Conservation (phyloP, 805 yeast genomes). For the Monosporozyma siamensis region DNA sequence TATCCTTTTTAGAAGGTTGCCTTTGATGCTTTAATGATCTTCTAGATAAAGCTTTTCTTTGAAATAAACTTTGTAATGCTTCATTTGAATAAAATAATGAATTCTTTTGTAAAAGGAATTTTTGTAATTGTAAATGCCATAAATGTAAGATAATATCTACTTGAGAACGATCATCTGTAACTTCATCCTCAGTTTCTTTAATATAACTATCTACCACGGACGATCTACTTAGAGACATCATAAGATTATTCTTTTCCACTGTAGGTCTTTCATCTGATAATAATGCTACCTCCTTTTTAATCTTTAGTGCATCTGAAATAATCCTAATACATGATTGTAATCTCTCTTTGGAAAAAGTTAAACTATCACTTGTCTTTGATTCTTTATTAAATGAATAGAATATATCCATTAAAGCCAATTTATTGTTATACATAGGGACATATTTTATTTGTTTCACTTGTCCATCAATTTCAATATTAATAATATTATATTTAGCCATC, state of each 20-base stretch:
- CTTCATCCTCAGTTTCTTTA: constrained; percentile 6
- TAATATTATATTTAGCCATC: constrained; percentile 13
- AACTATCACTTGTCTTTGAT: constrained; percentile 15
- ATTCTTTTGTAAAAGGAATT: constrained; percentile 17
- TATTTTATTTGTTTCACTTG: constrained; percentile 19
- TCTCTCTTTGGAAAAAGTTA: constrained; percentile 15
- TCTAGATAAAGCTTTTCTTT: constrained; percentile 14
- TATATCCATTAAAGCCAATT: constrained; percentile 18
- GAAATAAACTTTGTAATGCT: constrained; percentile 15
- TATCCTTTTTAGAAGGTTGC: background rate
- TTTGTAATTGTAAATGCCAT: constrained; percentile 22
- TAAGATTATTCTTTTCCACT: background rate
- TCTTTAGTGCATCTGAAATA: constrained; percentile 15
- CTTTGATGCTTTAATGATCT: constrained; percentile 4
- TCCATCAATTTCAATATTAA: constrained; percentile 17
- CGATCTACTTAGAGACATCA: background rate
- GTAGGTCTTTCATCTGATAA: background rate
- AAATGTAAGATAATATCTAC: constrained; percentile 17
- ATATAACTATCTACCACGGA: background rate
- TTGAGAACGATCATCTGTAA: constrained; percentile 13
- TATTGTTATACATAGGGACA: constrained; percentile 20
- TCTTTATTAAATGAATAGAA: constrained; percentile 22
- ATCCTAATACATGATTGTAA: constrained; percentile 16
- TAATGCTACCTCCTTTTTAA: constrained; percentile 4
- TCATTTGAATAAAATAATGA: constrained; percentile 23